Conservation (phyloP, 306 rosid genomes). For the Cucumis cinereus region DNA sequence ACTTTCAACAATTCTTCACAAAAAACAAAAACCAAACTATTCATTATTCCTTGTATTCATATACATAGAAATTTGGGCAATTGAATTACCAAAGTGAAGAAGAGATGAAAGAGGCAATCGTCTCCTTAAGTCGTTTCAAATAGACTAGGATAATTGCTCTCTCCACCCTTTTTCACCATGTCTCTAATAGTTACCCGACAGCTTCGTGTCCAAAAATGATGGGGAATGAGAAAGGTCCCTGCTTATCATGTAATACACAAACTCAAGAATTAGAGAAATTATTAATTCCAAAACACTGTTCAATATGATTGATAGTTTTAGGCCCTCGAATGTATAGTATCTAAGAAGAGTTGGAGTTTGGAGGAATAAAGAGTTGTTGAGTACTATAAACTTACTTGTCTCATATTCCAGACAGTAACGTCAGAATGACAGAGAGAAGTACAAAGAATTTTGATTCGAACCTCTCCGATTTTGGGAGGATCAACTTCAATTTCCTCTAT, state of each 20-base stretch:
- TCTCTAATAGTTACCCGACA: slow-evolving; percentile 27
- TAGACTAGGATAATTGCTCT: too few species aligned
- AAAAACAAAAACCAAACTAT: background rate
- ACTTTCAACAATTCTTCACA: slow-evolving; percentile 32
- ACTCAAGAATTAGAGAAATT: background rate
- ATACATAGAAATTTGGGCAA: background rate
- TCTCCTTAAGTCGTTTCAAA: background rate
- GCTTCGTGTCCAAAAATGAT: slow-evolving; percentile 52
- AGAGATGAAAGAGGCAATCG: background rate
- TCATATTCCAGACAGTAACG: slow-evolving; percentile 34
- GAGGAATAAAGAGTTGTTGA: too few species aligned
- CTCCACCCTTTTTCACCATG: background rate
- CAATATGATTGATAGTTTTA: too few species aligned
- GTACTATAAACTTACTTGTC: slow-evolving; percentile 5
- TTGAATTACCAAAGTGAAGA: background rate
- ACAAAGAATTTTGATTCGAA: slow-evolving; percentile 41
- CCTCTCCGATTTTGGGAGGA: slow-evolving; percentile 47
- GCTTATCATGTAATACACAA: background rate
- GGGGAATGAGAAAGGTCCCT: slow-evolving; percentile 20
- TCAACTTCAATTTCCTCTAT: slow-evolving; percentile 53
- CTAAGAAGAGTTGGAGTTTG: too few species aligned
- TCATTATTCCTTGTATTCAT: background rate
- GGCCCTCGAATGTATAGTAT: too few species aligned
- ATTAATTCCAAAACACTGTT: too few species aligned
- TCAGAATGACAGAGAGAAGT: slow-evolving; percentile 52